Base-by-base conservation (phyloP, 164 flowering plant species). In the Sextonia rubra region DNA sequence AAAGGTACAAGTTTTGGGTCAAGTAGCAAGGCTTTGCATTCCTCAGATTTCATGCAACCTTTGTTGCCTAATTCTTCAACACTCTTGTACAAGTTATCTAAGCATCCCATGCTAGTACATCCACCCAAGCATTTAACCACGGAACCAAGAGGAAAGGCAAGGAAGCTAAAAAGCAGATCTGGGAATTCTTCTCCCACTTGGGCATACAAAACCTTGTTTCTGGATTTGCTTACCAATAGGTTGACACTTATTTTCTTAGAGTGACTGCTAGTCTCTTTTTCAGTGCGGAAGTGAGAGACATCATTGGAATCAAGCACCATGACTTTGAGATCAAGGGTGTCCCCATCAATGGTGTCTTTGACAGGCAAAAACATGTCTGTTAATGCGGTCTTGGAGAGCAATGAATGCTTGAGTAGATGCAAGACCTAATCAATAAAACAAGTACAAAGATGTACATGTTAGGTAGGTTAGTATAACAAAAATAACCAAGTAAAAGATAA, bases 31-130 rank as follows among this genome's bases (percentile, higher is more conserved):
- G 32, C 72, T 24, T 64, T 73, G n/a, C 26, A 17, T 3, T 73
- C 30, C 12, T 65, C 48, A n/a, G 78, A 68, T 2, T 49, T 69
- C 22, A 73, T 23, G 20, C 69, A 49, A 3, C n/a, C 11, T 20
- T 32, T 48, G 12, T 61, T 44, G 18, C 68, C 60, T 12, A 48
- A 24, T n/a, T 47, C 67, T 32, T 32, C 0, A 0, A 76, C 58
- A 52, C 79, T 73, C 6, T 56, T 73, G 67, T 73, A 71, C 17
- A 79, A 47, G 30, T 79, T 47, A 47, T 65, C 66, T 3, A 79
- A 27, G 24, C 76, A 70, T 8, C 75, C 78, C 32, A 62, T 12
- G 1, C 47, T 27, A 26, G 75, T 58, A 12, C 26, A 47, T 20
- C 58, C 48, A 15, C 58, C 44, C 6, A 74, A 44, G 22, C 71